These are phyloP conservation scores for Mycena leptocephala DNA, from an alignment of 768 basidiomycete genomes.

Conservation along the genomic window DNA sequence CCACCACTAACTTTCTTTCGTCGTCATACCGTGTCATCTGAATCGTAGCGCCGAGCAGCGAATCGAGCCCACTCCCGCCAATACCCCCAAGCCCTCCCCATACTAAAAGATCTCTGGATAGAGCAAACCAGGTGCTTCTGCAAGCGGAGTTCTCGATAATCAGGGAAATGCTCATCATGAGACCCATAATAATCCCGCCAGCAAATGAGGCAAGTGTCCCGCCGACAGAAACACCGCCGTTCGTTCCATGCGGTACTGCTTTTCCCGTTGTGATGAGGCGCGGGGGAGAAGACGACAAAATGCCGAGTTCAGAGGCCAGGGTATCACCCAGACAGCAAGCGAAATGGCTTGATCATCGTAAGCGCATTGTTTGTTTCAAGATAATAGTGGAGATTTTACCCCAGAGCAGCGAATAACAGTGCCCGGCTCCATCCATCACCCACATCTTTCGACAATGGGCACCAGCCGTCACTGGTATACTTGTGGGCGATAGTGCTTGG, in stretches of 20 bases:
- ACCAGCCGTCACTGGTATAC: conserved; percentile 70
- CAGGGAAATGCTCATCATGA: conserved; percentile 70
- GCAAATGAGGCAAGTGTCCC: conserved; percentile 83
- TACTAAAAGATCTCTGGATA: conserved; percentile 61
- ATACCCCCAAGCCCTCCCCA: conserved; percentile 81
- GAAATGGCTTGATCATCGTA: conserved; percentile 74
- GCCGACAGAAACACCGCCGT: conserved; percentile 85
- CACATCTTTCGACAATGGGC: conserved; percentile 66
- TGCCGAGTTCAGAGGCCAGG: conserved; percentile 94
- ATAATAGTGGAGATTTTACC: conserved; percentile 59
- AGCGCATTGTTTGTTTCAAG: not conserved
- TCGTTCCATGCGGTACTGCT: conserved; percentile 89
- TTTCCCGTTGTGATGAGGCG: conserved; percentile 85
- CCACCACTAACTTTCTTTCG: conserved; percentile 73
- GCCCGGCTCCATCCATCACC: conserved; percentile 71
- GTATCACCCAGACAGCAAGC: conserved; percentile 94
- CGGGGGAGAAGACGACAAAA: conserved; percentile 80
- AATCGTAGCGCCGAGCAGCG: conserved; percentile 88
- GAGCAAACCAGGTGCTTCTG: conserved; percentile 52
- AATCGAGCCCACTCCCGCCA: conserved; percentile 92
- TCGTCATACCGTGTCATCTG: conserved; percentile 86
- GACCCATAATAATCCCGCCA: conserved; percentile 84
- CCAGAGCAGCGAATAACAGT: conserved; percentile 76
- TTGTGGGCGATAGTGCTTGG: conserved; percentile 25
- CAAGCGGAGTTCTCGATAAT: conserved; percentile 76